These are phyloP conservation scores for Crithidia expoeki DNA, from an alignment of 208 protist genomes.

Conservation along the genomic window DNA sequence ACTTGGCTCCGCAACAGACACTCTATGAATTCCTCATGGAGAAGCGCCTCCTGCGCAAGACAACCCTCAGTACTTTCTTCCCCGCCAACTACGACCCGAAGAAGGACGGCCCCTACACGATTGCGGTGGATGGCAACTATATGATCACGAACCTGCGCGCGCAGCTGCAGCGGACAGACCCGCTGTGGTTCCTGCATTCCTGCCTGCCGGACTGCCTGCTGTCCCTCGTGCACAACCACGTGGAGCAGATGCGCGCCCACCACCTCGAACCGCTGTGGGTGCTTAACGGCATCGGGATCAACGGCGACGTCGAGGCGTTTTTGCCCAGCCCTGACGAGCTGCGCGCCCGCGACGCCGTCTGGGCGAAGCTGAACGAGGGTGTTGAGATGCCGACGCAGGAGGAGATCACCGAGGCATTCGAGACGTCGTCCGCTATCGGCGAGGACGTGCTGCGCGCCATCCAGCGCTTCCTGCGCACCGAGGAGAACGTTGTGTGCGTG, in stretches of 20 bases:
- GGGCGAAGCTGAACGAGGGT: slow-evolving; percentile 64
- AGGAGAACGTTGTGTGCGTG: slow-evolving; percentile 69
- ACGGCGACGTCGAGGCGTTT: slow-evolving; percentile 83
- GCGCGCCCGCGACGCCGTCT: slow-evolving; percentile 59
- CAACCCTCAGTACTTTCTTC: slow-evolving; percentile 51
- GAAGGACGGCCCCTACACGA: slow-evolving; percentile 45
- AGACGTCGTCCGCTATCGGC: slow-evolving; percentile 59
- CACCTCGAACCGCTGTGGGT: slow-evolving; percentile 85
- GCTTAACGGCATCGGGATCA: slow-evolving; percentile 81
- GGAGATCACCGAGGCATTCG: slow-evolving; percentile 71
- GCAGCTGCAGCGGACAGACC: slow-evolving; percentile 60
- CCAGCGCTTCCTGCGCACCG: slow-evolving; percentile 68
- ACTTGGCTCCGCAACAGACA: slow-evolving; percentile 35
- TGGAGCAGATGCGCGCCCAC: slow-evolving; percentile 61
- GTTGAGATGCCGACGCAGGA: slow-evolving; percentile 40
- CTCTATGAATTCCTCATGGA: slow-evolving; percentile 70
- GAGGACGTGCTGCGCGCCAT: slow-evolving; percentile 84
- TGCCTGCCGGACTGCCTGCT: slow-evolving; percentile 71
- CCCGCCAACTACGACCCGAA: slow-evolving; percentile 48
- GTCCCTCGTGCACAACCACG: slow-evolving; percentile 63
- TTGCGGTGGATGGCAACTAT: slow-evolving; percentile 85
- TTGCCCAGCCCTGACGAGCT: slow-evolving; percentile 64
- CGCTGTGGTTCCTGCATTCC: slow-evolving; percentile 86
- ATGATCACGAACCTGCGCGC: slow-evolving; percentile 69
- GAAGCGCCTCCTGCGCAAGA: slow-evolving; percentile 59